Base-by-base conservation (phyloP, 768 basidiomycete species). In the Agaricus subrufescens region DNA sequence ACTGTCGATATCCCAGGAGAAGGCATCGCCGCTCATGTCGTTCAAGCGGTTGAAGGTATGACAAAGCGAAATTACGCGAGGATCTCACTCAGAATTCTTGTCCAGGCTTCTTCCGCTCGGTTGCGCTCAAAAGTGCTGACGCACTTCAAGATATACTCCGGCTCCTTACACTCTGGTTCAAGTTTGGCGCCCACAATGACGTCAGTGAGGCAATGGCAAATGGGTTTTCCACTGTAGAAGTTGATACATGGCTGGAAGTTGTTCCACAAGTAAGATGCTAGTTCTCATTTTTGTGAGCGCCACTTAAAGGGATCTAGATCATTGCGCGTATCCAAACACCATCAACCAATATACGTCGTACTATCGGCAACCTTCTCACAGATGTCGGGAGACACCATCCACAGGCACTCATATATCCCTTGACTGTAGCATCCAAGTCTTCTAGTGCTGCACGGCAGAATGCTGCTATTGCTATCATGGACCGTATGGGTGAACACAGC, bases 271-370 rank as follows among this genome's bases (percentile, higher is more conserved):
- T 93, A 69, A 54, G 88, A 89, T 64, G 53, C 30, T 7, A 43
- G 9, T 15, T 46, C 12, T 49, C 14, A 34, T 44, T 26, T 14
- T 46, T 9, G 19, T 48, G 23, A n/a, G 14, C 31, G 12, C 34
- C 4, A 30, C 34, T 47, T 25, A 42, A 5, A 23, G 29, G 38
- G 38, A 26, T 58, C 39, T 57, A 98, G 93, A 96, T 99, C 60
- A 98, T 99, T 65, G 97, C 97, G 40, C 88, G 97, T 14, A 96
- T 99, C 62, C 95, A 99, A 75, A 97, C 94, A 0, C 94, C 96
- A 0, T 89, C 89, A 62, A 72, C 75, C 15, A 90, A 89, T 58
- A 91, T 98, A 59, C 84, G 93, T 37, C 81, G 87, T 60, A 91
- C 94, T 58, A 96, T 99, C 67, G 87, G 93, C 63, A 83, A 84